Base-by-base conservation (phyloP, 306 rosid genomes). In the Acacia crassicarpa region DNA sequence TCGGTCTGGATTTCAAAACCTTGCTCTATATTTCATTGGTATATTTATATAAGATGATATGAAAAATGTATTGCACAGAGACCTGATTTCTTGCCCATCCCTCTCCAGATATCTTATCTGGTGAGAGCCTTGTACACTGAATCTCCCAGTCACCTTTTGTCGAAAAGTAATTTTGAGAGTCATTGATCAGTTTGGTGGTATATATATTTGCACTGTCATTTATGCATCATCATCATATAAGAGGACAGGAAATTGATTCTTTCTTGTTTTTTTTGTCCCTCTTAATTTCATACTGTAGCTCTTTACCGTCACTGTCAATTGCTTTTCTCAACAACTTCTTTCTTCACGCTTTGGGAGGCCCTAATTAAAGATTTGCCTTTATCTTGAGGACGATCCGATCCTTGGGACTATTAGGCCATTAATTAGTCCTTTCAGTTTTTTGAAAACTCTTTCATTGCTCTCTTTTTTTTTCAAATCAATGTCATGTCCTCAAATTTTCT, bases 201-300 rank as follows among this genome's bases (percentile, higher is more conserved):
- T 65, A 46, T 77, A n/a, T 46, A 23, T 8, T 46, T 45, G 59
- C 30, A 70, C 56, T 22, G 46, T 78, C 51, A 30, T 48, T 48
- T 53, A 71, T 38, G 75, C 25, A 63, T 43, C 35, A 22, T 69
- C 75, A 56, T 79, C 76, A 68, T 51, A 17, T 23, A 53, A 38
- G 68, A 69, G 69, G 82, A 79, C 76, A 79, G 77, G 46, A 54
- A 69, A 67, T 79, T 40, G 63, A 77, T 63, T 65, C 62, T 71
- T 80, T 80, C 46, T 23, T 76, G 70, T 70, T 70, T 70, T 12
- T 59, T 14, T 15, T 40, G 54, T 16, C 79, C 4, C 70, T 75
- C 78, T 33, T 38, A 22, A 12, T 49, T 49, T 73, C 54, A 22
- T 15, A 63, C 49, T 77, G 44, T 63, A 30, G 45, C 33, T 77